Base-by-base conservation (phyloP, 805 yeast genomes). In the Clavispora phyllophila region DNA sequence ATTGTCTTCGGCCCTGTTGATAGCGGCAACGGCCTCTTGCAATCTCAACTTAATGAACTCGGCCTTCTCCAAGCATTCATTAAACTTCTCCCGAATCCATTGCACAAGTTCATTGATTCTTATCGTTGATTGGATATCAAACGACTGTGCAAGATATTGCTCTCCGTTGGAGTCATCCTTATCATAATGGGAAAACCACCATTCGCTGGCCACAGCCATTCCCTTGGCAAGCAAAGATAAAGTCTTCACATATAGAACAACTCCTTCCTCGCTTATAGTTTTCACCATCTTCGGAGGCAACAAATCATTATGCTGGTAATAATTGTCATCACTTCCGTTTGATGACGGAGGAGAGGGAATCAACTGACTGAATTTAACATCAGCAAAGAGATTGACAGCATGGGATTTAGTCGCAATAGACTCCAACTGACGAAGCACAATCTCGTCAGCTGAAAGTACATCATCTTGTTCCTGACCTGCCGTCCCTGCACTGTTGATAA, bases 71-170 rank as follows among this genome's bases (percentile, higher is more conserved):
- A 91, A 73, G 43, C 87, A 80, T 56, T 89, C 96, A 62, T 93
- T 91, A 65, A 89, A 91, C 47, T 81, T 76, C 44, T 84, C 89
- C 45, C 98, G 75, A 7, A 87, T 82, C 96, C 96, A 89, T 64
- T 93, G 97, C 10, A 89, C 95, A 37, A 85, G 68, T 56, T 75
- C 80, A 58, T 83, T 83, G 53, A 84, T 64, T 45, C 74, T 71
- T 6, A 63, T 54, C 5, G 68, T 58, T 2, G 50, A 48, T 17
- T 55, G 61, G 23, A 56, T 36, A 39, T 55, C 53, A 39, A 47
- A 41, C 2, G 55, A 50, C 15, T 43, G 38, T 15, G 45, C 43
- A 10, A 47, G 39, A 14, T 34, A 38, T 37, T 49, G 38, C 8
- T 45, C 43, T 39, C 48, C 44, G 24, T 42, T 37, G 33, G 40